Evolutionary conservation across 2,329 filamentous ascomycete species (phyloP).

Genomic region (Pseudocercospora musae): DNA sequence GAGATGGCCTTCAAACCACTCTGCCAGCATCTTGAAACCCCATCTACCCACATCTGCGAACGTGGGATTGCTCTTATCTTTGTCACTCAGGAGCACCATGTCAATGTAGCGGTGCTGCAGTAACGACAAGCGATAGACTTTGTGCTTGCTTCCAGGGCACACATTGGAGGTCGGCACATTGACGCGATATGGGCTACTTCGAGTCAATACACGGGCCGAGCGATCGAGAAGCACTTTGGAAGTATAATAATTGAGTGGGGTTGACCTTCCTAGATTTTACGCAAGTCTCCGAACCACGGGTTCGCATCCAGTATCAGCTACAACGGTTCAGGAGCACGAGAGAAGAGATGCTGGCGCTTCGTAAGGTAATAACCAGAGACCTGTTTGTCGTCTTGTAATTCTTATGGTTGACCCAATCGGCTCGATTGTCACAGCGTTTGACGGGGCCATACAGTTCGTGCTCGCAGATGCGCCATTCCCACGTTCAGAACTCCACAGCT

Average conservation of each 20-base stretch:
- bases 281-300: not conserved
- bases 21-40: not conserved
- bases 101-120: slow-evolving; percentile 11
- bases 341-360: not conserved
- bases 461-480: slow-evolving; percentile 1
- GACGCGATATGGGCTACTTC: slow-evolving; percentile 7
- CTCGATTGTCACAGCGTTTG: not conserved
- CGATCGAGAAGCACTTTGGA: not conserved
- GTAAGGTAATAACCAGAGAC: not conserved
- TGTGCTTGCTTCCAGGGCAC: slow-evolving; percentile 4
- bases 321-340: not conserved
- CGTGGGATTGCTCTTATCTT: not conserved
- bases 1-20: slow-evolving; percentile 13
- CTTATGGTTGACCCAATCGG: not conserved
- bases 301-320: not conserved
- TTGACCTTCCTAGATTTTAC: not conserved
- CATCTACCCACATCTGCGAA: not conserved
- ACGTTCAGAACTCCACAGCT: slow-evolving; percentile 4
- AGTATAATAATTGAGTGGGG: not conserved
- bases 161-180: slow-evolving; percentile 6
- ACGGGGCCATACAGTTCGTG: not conserved
- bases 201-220: not conserved
- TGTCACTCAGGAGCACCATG: not conserved
- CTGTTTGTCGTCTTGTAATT: not conserved
- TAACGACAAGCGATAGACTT: slow-evolving; percentile 9